These are phyloP conservation scores for Wickerhamia fluorescens DNA, from an alignment of 805 yeast genomes.

Conservation along the genomic window DNA sequence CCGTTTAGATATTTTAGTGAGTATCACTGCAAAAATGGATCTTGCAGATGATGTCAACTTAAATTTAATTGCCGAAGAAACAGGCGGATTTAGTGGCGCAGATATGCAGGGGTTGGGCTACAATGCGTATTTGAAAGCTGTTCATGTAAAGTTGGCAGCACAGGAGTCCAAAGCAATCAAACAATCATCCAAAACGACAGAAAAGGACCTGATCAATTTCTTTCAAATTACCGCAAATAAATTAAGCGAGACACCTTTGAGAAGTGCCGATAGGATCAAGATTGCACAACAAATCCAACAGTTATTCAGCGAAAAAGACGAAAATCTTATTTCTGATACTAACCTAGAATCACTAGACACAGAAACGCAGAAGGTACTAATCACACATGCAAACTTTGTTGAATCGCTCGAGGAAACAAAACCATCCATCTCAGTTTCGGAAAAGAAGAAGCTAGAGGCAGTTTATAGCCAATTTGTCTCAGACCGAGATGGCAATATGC, in stretches of 20 bases:
- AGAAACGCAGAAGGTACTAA: slow-evolving; percentile 30
- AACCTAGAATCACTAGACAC: slow-evolving; percentile 1
- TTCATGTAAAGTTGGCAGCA: slow-evolving; percentile 56
- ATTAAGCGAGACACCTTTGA: slow-evolving; percentile 18
- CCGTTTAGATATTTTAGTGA: slow-evolving; percentile 61
- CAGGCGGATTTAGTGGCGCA: slow-evolving; percentile 88
- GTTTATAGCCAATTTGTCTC: slow-evolving; percentile 70
- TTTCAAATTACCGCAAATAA: slow-evolving; percentile 34
- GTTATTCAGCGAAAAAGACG: slow-evolving; percentile 21
- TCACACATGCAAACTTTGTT: slow-evolving; percentile 48
- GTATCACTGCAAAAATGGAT: slow-evolving; percentile 56
- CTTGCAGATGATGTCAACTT: slow-evolving; percentile 46
- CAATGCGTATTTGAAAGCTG: slow-evolving; percentile 85
- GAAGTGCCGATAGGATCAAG: slow-evolving; percentile 35
- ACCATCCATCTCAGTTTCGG: slow-evolving; percentile 80
- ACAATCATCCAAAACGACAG: slow-evolving; percentile 1
- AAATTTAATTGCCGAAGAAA: slow-evolving; percentile 43
- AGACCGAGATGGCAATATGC: slow-evolving; percentile 82
- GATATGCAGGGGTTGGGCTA: slow-evolving; percentile 89
- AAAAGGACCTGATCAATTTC: slow-evolving; percentile 27
- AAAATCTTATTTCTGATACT: slow-evolving; percentile 7
- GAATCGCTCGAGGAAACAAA: slow-evolving; percentile 69
- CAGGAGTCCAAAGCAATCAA: slow-evolving; percentile 24
- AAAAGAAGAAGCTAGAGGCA: slow-evolving; percentile 49
- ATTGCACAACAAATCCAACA: slow-evolving; percentile 38